These are phyloP conservation scores for Tetradesmus obliquus DNA, from an alignment of 139 green algal genomes.

Conservation along the genomic window DNA sequence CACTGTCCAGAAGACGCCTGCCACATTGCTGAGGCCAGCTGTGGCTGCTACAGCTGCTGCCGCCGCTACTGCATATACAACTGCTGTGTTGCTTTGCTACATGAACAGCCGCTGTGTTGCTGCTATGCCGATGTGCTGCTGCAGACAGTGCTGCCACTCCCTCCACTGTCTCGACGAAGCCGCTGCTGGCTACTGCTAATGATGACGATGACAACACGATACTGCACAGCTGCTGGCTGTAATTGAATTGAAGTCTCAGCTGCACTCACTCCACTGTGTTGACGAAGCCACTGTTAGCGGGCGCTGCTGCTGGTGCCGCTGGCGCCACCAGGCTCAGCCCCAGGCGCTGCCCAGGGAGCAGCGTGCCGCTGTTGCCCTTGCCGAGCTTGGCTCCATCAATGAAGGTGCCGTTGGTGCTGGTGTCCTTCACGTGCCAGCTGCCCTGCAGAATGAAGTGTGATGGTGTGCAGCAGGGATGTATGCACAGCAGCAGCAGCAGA, in stretches of 20 bases:
- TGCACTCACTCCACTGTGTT: conserved; percentile 43
- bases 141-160: too few relatives aligned
- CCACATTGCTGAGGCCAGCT: neutral
- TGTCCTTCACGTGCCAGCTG: conserved; percentile 21
- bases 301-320: neutral
- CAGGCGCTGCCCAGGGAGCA: neutral
- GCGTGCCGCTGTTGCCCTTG: neutral
- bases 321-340: conserved; percentile 19
- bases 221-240: neutral
- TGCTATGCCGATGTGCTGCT: too few relatives aligned
- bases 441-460: neutral
- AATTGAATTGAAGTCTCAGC: neutral
- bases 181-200: too few relatives aligned
- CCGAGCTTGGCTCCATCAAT: conserved; percentile 10
- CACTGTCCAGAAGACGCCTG: neutral
- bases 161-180: too few relatives aligned
- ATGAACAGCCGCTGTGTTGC: too few relatives aligned
- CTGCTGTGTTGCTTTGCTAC: too few relatives aligned
- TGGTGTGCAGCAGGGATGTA: neutral
- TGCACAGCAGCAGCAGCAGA: neutral
- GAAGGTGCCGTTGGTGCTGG: conserved; percentile 42
- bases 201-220: neutral
- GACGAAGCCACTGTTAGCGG: neutral
- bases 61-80: neutral
- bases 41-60: neutral